Evolutionary conservation across 2,329 filamentous ascomycete genomes (phyloP).

Genomic region (Phoma herbarum): DNA sequence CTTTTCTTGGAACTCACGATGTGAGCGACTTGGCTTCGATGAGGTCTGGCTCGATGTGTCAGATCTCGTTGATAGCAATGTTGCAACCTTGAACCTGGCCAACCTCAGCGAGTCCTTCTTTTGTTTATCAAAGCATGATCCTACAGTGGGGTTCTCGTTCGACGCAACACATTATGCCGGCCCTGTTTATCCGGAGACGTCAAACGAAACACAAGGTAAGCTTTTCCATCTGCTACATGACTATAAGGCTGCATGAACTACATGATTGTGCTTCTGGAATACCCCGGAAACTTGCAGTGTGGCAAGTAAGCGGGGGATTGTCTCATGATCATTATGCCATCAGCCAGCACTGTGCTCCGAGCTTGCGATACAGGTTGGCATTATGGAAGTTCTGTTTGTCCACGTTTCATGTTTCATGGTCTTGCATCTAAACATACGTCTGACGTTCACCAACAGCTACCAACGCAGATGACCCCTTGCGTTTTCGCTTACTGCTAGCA

Average conservation of each 20-base stretch:
- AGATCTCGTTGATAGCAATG: conserved; percentile 85
- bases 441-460: conserved; percentile 6
- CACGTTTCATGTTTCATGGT: conserved; percentile 14
- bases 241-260: conserved; percentile 11
- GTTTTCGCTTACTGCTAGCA: conserved; percentile 73
- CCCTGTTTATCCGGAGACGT: conserved; percentile 61
- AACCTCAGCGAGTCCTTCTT: conserved; percentile 78
- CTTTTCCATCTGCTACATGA: conserved; percentile 10
- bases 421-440: conserved; percentile 1
- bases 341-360: conserved; percentile 3
- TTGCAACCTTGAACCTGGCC: conserved; percentile 72
- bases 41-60: conserved; percentile 89
- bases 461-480: conserved; percentile 49
- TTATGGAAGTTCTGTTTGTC: neutral
- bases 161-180: conserved; percentile 76
- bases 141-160: conserved; percentile 80
- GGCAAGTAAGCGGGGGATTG: conserved; percentile 3
- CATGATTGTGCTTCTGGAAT: conserved; percentile 8
- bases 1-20: conserved; percentile 79
- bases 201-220: conserved; percentile 34
- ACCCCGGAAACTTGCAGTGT: conserved; percentile 9
- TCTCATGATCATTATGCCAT: conserved; percentile 4
- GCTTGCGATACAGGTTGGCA: neutral
- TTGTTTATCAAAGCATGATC: conserved; percentile 74
- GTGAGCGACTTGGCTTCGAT: conserved; percentile 88